Evolutionary conservation across 352 stramenopile genomes (phyloP), one percentile per base, ranked within the genome.

Genomic region (Elongisporangium anandrum): DNA sequence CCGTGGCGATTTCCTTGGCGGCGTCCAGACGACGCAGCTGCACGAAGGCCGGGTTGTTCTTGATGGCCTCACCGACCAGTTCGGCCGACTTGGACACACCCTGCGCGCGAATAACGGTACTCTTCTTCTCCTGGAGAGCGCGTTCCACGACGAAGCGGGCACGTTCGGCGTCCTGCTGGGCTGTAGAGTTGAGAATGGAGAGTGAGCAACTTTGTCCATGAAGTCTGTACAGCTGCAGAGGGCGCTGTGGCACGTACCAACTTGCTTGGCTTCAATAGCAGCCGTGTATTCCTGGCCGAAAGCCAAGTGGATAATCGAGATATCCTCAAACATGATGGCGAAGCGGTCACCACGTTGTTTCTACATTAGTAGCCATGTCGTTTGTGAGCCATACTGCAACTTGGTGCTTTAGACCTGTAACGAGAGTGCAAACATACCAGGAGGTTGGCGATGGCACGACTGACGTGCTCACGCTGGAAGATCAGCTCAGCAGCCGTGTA

Each of bases 31-130:
- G 92, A 79, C 97, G 91, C 62, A 99, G 81, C 77, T 99, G 96
- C 79, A 99, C 97, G 79, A 99, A 99, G 49, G 95, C 98, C 60
- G 97, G 97, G 83, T 99, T 99, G 77, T 98, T 97, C 88, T 99
- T 98, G 70, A 99, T 99, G 59, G 97, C 97, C 66, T 97, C 85
- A 60, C 97, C 97, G 73, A 99, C 98, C 29, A 99, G 88, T 69
- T 98, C 88, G 12, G 98, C 97, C 69, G 97, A 98, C 79, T 99
- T 96, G 66, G 98, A 97, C 84, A 99, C 97, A 97, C 97, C 98
- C 65, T 97, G 82, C 52, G 92, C 92, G 68, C 95, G 96, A 66
- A 98, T 99, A 63, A 99, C 91, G 57, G 97, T 99, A 55, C 92
- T 98, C 81, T 98, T 97, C 93, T 99, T 99, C 82, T 99, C 98